These are phyloP conservation scores for Saprolegnia parasitica DNA, from an alignment of 352 stramenopile species.

Conservation along the genomic window DNA sequence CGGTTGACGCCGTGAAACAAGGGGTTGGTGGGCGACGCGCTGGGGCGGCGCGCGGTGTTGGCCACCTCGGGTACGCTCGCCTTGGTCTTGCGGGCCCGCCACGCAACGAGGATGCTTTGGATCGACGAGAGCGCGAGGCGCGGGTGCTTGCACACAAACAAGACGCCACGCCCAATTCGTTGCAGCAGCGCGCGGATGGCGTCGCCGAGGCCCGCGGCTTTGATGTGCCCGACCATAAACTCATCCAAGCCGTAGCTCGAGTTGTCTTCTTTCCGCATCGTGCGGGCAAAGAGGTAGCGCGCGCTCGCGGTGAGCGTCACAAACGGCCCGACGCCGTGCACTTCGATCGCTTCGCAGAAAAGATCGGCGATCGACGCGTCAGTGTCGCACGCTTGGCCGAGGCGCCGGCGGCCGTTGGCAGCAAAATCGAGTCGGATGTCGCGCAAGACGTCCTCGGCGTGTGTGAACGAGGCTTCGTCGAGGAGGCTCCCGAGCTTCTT, in stretches of 20 bases:
- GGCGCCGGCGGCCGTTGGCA: constrained; percentile 12
- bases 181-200: background rate
- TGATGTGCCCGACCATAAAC: constrained; percentile 16
- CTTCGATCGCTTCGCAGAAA: constrained; percentile 20
- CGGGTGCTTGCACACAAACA: too few relatives aligned
- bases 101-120: too few relatives aligned
- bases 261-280: constrained; percentile 22
- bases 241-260: constrained; percentile 14
- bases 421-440: constrained; percentile 26
- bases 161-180: background rate
- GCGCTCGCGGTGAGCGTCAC: background rate
- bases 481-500: constrained; percentile 23
- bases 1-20: background rate
- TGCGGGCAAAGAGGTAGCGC: constrained; percentile 14
- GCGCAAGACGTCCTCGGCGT: constrained; percentile 14
- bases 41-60: background rate
- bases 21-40: background rate
- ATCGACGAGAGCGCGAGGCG: too few relatives aligned
- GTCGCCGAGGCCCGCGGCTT: background rate
- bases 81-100: background rate
- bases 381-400: background rate
- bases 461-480: constrained; percentile 20
- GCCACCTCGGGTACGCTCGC: too few relatives aligned
- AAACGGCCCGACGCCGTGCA: constrained; percentile 13
- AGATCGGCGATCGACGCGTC: constrained; percentile 17